A percentile compares a stretch with the other conserved stretches of the same genome.
phyloP scores from a whole-genome alignment of 176 grass and related monocot genomes.

The Tillandsia fasciculata region DNA sequence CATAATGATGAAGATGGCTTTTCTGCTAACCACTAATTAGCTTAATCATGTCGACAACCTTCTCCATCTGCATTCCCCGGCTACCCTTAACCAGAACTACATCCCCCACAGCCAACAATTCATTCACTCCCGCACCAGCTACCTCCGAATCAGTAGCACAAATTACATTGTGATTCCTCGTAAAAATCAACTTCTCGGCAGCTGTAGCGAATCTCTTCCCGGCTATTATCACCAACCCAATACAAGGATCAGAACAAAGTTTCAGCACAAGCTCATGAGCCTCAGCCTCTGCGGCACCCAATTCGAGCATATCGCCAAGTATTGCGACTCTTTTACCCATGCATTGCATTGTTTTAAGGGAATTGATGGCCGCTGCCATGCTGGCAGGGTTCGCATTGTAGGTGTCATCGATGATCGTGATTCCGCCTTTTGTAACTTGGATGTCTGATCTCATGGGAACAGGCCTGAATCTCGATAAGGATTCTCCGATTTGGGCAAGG shows the following conservation, averaged over 20 bases:
- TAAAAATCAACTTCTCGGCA: neutral
- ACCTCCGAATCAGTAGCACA: neutral
- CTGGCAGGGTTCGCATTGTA: constrained; percentile 5
- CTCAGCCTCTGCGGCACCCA: constrained; percentile 1
- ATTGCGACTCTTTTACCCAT: constrained; percentile 5
- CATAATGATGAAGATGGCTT: neutral
- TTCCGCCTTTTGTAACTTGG: neutral
- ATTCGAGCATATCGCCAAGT: constrained; percentile 10
- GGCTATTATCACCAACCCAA: neutral
- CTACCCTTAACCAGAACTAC: constrained; percentile 6
- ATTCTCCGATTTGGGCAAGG: constrained; percentile 1
- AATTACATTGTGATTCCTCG: neutral
- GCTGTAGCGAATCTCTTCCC: constrained; percentile 5
- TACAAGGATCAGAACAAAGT: constrained; percentile 2
- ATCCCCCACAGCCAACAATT: neutral
- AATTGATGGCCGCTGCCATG: neutral
- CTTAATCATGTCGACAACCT: neutral
- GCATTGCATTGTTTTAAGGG: constrained; percentile 1
- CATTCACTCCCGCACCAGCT: neutral
- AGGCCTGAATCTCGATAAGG: constrained; percentile 8
- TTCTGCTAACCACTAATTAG: neutral
- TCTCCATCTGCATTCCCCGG: constrained; percentile 6
- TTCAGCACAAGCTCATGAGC: constrained; percentile 6
- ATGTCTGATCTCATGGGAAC: constrained; percentile 7
- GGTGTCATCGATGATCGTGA: constrained; percentile 9